Base-by-base conservation (phyloP, 352 stramenopile genomes). In the Phytopythium sindhum region DNA sequence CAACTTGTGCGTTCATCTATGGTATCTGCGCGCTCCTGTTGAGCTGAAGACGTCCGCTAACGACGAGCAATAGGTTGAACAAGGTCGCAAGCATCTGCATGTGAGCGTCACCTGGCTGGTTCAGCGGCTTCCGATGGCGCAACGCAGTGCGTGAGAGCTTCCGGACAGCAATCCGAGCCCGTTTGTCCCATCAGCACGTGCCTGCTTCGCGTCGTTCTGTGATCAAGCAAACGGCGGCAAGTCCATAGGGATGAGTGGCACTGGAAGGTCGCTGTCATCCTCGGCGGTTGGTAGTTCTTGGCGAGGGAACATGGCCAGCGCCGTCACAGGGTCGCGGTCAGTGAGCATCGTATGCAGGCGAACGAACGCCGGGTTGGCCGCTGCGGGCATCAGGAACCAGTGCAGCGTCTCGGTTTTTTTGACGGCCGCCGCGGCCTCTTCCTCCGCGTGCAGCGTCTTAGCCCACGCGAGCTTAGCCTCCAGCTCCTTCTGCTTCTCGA, bases 271-370 rank as follows among this genome's bases (percentile, higher is more conserved):
- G 23, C 54, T 60, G 35, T 60, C 55, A 8, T 17, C 29, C n/a
- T 39, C 55, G 24, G 15, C 5, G 15, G 4, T 23, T 0, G 19
- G 8, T 1, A 5, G 23, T 14, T 60, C 55, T 23, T 44, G 61
- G 12, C 47, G 68, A 14, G 69, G 73, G 62, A 77, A 80, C 4
- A 80, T 48, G 7, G 73, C 73, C 29, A 73, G 76, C n/a, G 73
- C 64, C 15, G 73, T 77, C 48, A 80, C 21, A 17, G 67, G 69
- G 39, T 77, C 60, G 21, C 74, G 73, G 42, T 75, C 64, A 19
- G 57, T 68, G 60, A 80, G 54, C 29, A 80, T 54, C n/a, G 69
- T 66, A 56, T 80, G 73, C 14, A 80, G 61, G 28, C 69, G 73
- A 28, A 71, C 64, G n/a, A 80, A 65, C 23, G 73, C 58, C 39